These are phyloP conservation scores for Coniophora puteana DNA, from an alignment of 1,284 basidiomycete genomes.

Conservation along the genomic window DNA sequence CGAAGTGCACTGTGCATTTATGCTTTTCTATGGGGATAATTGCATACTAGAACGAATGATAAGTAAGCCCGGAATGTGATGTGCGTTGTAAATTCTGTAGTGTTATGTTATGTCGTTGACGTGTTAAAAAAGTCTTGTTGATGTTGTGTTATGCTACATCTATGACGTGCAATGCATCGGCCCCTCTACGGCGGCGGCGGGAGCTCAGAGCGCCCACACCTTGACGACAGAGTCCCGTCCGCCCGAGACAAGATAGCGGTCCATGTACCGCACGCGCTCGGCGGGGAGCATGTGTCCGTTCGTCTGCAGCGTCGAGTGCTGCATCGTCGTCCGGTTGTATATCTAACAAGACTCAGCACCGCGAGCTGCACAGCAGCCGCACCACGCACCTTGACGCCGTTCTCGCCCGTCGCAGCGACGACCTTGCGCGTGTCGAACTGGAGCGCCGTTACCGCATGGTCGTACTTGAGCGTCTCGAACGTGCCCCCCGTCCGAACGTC, in stretches of 20 bases:
- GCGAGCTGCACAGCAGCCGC: constrained; percentile 1
- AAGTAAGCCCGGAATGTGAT: too few species aligned
- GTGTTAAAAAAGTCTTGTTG: too few species aligned
- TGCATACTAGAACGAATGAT: too few species aligned
- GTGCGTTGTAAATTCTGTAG: too few species aligned
- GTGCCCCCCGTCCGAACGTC: constrained; percentile 90
- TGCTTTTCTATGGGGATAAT: too few species aligned
- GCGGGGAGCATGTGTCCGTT: constrained; percentile 93
- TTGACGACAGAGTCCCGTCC: constrained; percentile 88
- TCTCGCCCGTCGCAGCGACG: constrained; percentile 91
- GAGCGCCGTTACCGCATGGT: constrained; percentile 86
- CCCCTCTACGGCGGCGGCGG: too few species aligned
- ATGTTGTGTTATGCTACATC: too few species aligned
- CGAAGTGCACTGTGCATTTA: too few species aligned
- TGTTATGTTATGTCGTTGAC: too few species aligned
- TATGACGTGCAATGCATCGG: too few species aligned
- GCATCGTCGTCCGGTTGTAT: constrained; percentile 93
- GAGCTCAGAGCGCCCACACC: constrained; percentile 94
- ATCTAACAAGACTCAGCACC: constrained; percentile 45
- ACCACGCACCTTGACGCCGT: constrained; percentile 76
- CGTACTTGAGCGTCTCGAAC: constrained; percentile 88
- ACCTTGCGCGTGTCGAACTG: constrained; percentile 97
- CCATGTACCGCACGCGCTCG: constrained; percentile 94
- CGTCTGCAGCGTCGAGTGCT: constrained; percentile 78
- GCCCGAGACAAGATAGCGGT: constrained; percentile 91